phyloP scores from a whole-genome alignment of 1,284 basidiomycete species.

The Apiotrichum porosum region DNA sequence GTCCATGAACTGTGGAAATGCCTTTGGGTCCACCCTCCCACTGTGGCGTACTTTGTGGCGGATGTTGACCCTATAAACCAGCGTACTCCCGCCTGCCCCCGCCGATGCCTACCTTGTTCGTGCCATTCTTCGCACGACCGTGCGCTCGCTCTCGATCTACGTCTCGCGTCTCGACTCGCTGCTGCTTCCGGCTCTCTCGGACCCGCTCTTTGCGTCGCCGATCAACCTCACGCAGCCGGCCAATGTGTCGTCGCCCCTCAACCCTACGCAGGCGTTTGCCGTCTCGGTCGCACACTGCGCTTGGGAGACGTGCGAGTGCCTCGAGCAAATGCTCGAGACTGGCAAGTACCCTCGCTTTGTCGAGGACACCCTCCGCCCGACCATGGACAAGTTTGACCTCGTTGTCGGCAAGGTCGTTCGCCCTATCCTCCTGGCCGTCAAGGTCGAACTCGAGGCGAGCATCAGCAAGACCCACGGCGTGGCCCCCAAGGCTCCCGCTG shows the following conservation, averaged over 20 bases:
- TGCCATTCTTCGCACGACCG: constrained; percentile 44
- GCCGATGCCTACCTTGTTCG: constrained; percentile 48
- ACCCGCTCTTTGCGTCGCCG: constrained; percentile 36
- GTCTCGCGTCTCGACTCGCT: constrained; percentile 47
- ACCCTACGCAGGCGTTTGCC: constrained; percentile 44
- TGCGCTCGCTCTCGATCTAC: constrained; percentile 47
- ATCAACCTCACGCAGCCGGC: constrained; percentile 32
- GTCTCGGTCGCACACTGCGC: constrained; percentile 48
- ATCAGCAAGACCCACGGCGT: constrained; percentile 31
- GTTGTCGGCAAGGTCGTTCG: constrained; percentile 49
- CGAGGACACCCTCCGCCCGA: constrained; percentile 57
- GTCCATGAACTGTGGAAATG: background rate
- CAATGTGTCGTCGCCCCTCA: constrained; percentile 34
- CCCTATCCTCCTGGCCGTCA: constrained; percentile 42
- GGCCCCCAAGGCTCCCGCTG: constrained; percentile 36
- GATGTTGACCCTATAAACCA: constrained; percentile 15
- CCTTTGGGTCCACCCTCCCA: background rate
- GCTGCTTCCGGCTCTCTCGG: constrained; percentile 46
- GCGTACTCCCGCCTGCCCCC: constrained; percentile 41
- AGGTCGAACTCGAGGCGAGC: constrained; percentile 42
- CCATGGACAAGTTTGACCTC: constrained; percentile 56
- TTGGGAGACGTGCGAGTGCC: constrained; percentile 48
- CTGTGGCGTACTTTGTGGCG: background rate
- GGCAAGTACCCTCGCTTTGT: constrained; percentile 47
- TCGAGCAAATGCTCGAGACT: constrained; percentile 46